Evolutionary conservation across 2,329 filamentous ascomycete species (phyloP), one percentile per base, ranked within the genome.

Genomic region (Monilinia fructicola): DNA sequence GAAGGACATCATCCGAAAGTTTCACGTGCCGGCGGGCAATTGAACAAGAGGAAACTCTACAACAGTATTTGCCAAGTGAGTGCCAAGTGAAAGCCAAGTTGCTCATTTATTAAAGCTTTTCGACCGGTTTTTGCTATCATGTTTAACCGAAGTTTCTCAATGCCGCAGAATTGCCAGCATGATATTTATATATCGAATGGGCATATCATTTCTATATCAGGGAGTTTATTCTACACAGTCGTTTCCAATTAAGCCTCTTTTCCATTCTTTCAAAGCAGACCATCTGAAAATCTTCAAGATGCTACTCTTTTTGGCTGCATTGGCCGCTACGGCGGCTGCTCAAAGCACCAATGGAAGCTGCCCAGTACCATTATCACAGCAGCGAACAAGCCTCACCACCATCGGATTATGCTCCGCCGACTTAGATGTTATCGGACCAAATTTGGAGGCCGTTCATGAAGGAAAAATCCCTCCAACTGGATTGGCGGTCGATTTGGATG

Each of bases 341-440:
- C 56, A 48, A 60, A 10, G 28, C 58, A 3, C 23, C 31, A 50
- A 50, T 26, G 21, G 21, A 18, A 38, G 28, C 4, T 60, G 28
- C 4, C 14, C 44, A 14, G n/a, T 60, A 7, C 44, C 58, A 21
- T 26, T 60, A 18, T 60, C 58, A 18, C 44, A 60, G 6, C 58
- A 60, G 14, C 58, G 28, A 4, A 26, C 28, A 14, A 50, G 23
- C 31, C 28, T 38, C 28, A 60, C 44, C 9, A 50, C 44, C 9
- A 60, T 60, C n/a, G 44, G 44, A 4, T 14, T 26, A 50, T 60
- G 44, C 18, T 38, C 58, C 4, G 58, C 28, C 7, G 58, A 50
- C 50, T 50, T 60, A 18, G 58, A 60, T 50, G 58, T 60, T 16
- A 50, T 60, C 28, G 58, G 58, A 16, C 28, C 31, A 12, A 46